Conservation (phyloP, 495 filamentous ascomycete genomes). For the Aspergillus haitiensis region DNA sequence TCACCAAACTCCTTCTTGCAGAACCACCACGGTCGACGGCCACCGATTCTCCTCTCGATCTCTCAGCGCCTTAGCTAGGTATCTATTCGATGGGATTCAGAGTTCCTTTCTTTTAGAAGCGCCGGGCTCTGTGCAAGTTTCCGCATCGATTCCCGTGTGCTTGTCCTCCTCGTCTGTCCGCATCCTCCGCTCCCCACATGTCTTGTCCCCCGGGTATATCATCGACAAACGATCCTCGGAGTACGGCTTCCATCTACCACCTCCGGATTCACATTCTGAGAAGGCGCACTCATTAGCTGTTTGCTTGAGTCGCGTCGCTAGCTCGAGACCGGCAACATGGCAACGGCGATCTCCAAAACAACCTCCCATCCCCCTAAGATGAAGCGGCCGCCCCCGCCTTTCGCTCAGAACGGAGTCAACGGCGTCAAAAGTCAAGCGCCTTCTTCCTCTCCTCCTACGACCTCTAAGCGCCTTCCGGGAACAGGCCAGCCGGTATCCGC, state of each 20-base stretch:
- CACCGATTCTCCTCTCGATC: constrained; percentile 20
- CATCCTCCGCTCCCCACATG: constrained; percentile 52
- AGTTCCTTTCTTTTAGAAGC: constrained; percentile 26
- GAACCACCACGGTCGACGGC: constrained; percentile 25
- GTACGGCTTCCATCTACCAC: constrained; percentile 35
- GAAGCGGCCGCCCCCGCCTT: constrained; percentile 70
- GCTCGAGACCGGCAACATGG: constrained; percentile 39
- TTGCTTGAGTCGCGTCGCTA: constrained; percentile 26
- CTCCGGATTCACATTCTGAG: constrained; percentile 28
- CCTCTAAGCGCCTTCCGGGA: constrained; percentile 60
- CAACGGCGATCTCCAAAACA: constrained; percentile 56
- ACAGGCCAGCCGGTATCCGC: constrained; percentile 40
- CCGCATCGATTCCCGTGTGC: constrained; percentile 27
- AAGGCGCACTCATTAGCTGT: constrained; percentile 29
- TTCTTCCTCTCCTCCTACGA: constrained; percentile 65
- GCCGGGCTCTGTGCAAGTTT: constrained; percentile 26
- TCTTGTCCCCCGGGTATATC: constrained; percentile 50
- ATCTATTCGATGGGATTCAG: constrained; percentile 32
- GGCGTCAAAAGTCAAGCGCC: constrained; percentile 62
- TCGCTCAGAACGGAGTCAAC: constrained; percentile 62
- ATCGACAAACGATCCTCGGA: constrained; percentile 42
- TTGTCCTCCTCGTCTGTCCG: constrained; percentile 32
- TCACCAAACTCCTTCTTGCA: constrained; percentile 41
- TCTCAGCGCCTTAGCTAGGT: constrained; percentile 24
- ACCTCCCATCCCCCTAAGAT: constrained; percentile 63